These are phyloP conservation scores for Starmerella lactis-condensi DNA, from an alignment of 805 yeast genomes.

Conservation along the genomic window DNA sequence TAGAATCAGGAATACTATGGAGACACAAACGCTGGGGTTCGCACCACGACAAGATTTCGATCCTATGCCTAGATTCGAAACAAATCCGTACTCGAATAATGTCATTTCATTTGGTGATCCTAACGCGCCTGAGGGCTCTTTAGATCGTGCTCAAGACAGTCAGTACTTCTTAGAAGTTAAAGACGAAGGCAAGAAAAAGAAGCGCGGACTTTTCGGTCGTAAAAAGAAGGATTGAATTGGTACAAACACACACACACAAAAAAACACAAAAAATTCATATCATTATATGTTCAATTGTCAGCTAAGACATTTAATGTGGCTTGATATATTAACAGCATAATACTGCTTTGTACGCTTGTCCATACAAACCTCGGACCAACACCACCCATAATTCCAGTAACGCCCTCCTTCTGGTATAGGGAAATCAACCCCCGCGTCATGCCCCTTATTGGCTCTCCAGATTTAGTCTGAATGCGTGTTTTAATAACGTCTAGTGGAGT, in stretches of 20 bases:
- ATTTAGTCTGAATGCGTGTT: conserved; percentile 83
- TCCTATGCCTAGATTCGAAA: conserved; percentile 40
- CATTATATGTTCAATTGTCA: no score
- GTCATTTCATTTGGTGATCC: conserved; percentile 26
- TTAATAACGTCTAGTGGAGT: conserved; percentile 87
- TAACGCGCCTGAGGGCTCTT: conserved; percentile 25
- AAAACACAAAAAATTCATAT: background rate
- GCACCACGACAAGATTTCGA: conserved; percentile 45
- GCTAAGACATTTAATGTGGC: conserved; percentile 42
- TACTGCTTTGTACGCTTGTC: conserved; percentile 89
- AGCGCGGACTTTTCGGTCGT: conserved; percentile 64
- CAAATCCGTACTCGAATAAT: conserved; percentile 24
- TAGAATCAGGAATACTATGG: conserved; percentile 60
- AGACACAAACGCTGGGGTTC: conserved; percentile 66
- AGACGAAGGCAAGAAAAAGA: conserved; percentile 43
- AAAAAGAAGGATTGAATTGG: conserved; percentile 35
- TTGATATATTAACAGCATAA: conserved; percentile 82
- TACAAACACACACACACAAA: background rate
- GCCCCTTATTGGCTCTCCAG: conserved; percentile 25
- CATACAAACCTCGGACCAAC: conserved; percentile 93
- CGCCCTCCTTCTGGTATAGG: conserved; percentile 57
- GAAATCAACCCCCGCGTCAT: conserved; percentile 33
- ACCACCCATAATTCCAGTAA: conserved; percentile 69
- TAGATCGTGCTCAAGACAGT: conserved; percentile 19
- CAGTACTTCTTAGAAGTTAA: conserved; percentile 22